These are phyloP conservation scores for Clonostachys solani DNA, from an alignment of 2,329 filamentous ascomycete genomes.

Conservation along the genomic window DNA sequence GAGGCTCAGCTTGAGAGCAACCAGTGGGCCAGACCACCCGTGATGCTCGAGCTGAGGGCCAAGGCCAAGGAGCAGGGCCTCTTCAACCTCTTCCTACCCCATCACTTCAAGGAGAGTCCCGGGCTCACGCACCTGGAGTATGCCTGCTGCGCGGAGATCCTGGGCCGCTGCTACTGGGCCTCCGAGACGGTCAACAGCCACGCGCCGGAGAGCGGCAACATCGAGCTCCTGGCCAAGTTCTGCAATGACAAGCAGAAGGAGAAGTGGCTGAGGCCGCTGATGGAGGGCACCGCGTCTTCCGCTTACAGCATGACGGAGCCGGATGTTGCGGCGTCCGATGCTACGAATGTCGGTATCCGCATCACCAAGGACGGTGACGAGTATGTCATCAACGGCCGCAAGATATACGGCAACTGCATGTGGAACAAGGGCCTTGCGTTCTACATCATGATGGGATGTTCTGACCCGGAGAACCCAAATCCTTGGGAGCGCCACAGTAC, in stretches of 20 bases:
- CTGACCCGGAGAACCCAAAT: constrained; percentile 65
- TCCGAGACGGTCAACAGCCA: constrained; percentile 80
- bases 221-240: constrained; percentile 85
- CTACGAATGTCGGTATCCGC: constrained; percentile 77
- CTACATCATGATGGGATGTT: constrained; percentile 92
- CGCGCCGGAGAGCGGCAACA: constrained; percentile 85
- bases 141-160: constrained; percentile 85
- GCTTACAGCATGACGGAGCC: constrained; percentile 90
- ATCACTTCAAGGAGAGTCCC: constrained; percentile 88
- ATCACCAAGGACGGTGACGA: constrained; percentile 77
- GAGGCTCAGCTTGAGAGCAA: constrained; percentile 67
- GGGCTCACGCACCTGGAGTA: constrained; percentile 91
- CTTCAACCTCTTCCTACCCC: constrained; percentile 93
- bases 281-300: constrained; percentile 76
- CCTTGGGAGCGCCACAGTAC: constrained; percentile 86
- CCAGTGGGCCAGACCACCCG: constrained; percentile 72
- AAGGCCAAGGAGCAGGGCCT: constrained; percentile 74
- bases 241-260: constrained; percentile 76
- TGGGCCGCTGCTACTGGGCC: constrained; percentile 76
- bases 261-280: constrained; percentile 70
- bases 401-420: constrained; percentile 94
- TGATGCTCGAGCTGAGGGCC: constrained; percentile 42
- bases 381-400: constrained; percentile 84
- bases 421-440: constrained; percentile 79
- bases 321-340: constrained; percentile 76